phyloP scores from a whole-genome alignment of 2,329 filamentous ascomycete genomes.

The Sordariomycetes sp. region DNA sequence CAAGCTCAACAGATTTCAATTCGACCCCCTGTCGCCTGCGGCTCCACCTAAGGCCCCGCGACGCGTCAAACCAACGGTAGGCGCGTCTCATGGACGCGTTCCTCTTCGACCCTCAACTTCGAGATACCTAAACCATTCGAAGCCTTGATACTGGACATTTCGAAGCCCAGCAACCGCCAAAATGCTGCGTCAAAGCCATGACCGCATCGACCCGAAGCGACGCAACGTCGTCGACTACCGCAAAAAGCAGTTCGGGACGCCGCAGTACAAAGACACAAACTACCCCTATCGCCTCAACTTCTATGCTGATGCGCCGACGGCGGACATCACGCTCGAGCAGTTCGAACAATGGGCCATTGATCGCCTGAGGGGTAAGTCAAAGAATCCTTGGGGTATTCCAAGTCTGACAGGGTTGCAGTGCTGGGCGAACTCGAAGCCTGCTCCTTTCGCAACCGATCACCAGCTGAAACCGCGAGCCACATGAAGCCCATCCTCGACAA shows the following conservation, averaged over 20 bases:
- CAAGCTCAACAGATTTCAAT: too few relatives aligned
- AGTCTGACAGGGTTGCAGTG: constrained; percentile 35
- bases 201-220: constrained; percentile 58
- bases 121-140: background rate
- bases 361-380: constrained; percentile 60
- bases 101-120: background rate
- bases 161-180: too few relatives aligned
- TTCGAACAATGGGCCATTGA: constrained; percentile 99
- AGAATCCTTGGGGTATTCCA: background rate
- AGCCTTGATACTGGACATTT: too few relatives aligned
- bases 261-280: constrained; percentile 65
- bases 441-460: constrained; percentile 83
- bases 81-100: too few relatives aligned
- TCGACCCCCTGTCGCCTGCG: too few relatives aligned
- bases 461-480: constrained; percentile 71
- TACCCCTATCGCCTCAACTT: constrained; percentile 89
- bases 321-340: constrained; percentile 90
- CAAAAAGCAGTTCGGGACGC: constrained; percentile 77
- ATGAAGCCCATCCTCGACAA: constrained; percentile 85
- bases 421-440: constrained; percentile 87
- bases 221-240: constrained; percentile 69
- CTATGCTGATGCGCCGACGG: constrained; percentile 78
- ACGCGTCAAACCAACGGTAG: too few relatives aligned
- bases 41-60: too few relatives aligned
- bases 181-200: constrained; percentile 43